These are phyloP conservation scores for Chamaenerion angustifolium DNA, from an alignment of 345 rosid species.

Conservation along the genomic window DNA sequence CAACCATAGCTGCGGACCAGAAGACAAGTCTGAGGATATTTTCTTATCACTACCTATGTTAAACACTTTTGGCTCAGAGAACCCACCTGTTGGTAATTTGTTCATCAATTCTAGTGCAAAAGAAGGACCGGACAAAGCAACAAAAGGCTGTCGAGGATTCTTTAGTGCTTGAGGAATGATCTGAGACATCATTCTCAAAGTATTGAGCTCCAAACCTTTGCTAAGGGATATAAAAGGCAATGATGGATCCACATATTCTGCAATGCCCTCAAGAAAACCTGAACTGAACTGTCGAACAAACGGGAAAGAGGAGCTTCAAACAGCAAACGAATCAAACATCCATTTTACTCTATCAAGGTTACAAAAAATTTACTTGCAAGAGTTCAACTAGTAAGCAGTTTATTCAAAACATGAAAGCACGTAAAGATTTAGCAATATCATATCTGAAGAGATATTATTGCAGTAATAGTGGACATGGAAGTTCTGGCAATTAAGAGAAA, in stretches of 20 bases:
- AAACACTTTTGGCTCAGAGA: background rate
- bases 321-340: too few species aligned
- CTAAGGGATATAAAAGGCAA: slow-evolving; percentile 90
- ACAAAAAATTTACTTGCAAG: too few species aligned
- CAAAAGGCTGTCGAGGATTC: slow-evolving; percentile 76
- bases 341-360: background rate
- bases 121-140: slow-evolving; percentile 85
- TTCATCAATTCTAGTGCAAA: slow-evolving; percentile 88
- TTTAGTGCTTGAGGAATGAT: slow-evolving; percentile 57
- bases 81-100: slow-evolving; percentile 65
- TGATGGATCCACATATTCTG: slow-evolving; percentile 62
- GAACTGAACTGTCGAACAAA: slow-evolving; percentile 68
- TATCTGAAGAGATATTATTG: too few species aligned
- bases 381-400: too few species aligned
- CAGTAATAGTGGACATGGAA: too few species aligned
- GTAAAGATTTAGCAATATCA: too few species aligned
- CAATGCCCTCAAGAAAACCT: slow-evolving; percentile 61
- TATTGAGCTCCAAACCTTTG: slow-evolving; percentile 82
- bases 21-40: background rate
- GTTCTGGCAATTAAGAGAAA: too few species aligned
- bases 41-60: background rate
- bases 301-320: background rate
- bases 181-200: slow-evolving; percentile 92
- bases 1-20: slow-evolving; percentile 69
- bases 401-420: too few species aligned